Evolutionary conservation across 345 rosid species (phyloP).

Genomic region (Moringa oleifera): DNA sequence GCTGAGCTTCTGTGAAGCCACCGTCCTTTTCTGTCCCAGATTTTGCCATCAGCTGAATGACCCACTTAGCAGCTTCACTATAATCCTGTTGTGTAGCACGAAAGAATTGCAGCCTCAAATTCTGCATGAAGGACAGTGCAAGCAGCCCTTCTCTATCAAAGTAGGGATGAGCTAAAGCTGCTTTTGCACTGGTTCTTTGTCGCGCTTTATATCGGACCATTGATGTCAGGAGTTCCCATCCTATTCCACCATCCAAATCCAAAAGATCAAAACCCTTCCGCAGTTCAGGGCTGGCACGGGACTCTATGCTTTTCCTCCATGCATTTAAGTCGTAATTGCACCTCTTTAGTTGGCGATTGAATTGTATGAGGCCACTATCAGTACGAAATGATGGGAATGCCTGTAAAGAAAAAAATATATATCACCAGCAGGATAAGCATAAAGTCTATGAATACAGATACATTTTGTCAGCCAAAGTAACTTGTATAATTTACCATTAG

Average conservation of each 20-base stretch:
- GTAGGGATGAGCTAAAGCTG: slow-evolving; percentile 86
- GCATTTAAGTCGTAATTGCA: slow-evolving; percentile 79
- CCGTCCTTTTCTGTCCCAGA: slow-evolving; percentile 90
- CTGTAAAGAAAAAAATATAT: slow-evolving; percentile 27
- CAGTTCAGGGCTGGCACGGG: slow-evolving; percentile 76
- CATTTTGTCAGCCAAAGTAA: background rate
- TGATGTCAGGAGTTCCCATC: slow-evolving; percentile 93
- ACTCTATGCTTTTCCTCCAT: slow-evolving; percentile 79
- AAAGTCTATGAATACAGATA: too few relatives aligned
- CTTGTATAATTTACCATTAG: too few relatives aligned
- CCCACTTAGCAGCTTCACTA: slow-evolving; percentile 74
- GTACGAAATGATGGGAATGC: slow-evolving; percentile 81
- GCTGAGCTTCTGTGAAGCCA: slow-evolving; percentile 94
- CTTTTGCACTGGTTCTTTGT: slow-evolving; percentile 81
- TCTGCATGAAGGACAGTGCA: slow-evolving; percentile 83
- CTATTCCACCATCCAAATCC: slow-evolving; percentile 80
- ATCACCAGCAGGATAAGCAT: slow-evolving; percentile 1
- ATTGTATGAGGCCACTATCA: slow-evolving; percentile 81
- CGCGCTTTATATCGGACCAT: slow-evolving; percentile 92
- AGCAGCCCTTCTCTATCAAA: slow-evolving; percentile 72
- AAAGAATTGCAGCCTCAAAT: slow-evolving; percentile 59
- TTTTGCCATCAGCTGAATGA: slow-evolving; percentile 77
- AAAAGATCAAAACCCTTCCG: slow-evolving; percentile 69
- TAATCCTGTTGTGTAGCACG: slow-evolving; percentile 92
- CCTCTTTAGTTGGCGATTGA: slow-evolving; percentile 89